Evolutionary conservation across 768 basidiomycete species (phyloP).

Genomic region (Scleroderma bovista): DNA sequence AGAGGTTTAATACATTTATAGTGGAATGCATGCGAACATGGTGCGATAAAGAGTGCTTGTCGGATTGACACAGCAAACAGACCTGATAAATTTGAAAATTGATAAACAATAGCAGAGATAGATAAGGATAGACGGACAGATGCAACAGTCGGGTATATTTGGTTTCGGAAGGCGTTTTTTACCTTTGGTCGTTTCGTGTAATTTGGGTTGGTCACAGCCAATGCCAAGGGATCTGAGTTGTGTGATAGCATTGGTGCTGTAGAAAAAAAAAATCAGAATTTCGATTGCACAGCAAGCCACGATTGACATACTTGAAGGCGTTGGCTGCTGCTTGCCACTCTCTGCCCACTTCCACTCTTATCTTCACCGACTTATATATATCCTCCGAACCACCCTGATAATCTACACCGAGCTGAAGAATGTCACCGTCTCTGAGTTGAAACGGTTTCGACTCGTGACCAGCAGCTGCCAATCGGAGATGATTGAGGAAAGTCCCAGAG

Average conservation of each 20-base stretch:
- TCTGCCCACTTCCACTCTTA: conserved; percentile 81
- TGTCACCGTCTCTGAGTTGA: conserved; percentile 86
- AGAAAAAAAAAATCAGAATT: background rate
- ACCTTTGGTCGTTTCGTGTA: conserved; percentile 12
- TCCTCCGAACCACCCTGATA: conserved; percentile 98
- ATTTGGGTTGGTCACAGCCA: conserved; percentile 20
- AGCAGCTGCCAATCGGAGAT: conserved; percentile 81
- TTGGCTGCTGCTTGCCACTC: conserved; percentile 90
- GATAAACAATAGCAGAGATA: background rate
- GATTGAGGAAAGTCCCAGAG: conserved; percentile 94
- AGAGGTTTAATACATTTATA: conserved; percentile 96
- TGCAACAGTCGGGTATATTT: conserved; percentile 81
- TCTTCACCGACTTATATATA: conserved; percentile 96
- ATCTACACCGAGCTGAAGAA: conserved; percentile 93
- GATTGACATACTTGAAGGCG: conserved; percentile 65
- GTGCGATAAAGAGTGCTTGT: conserved; percentile 95
- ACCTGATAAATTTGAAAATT: conserved; percentile 29
- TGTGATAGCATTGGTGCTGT: conserved; percentile 68
- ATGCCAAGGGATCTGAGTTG: conserved; percentile 72
- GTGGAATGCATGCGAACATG: conserved; percentile 94
- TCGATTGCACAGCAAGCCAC: background rate
- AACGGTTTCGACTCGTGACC: conserved; percentile 74
- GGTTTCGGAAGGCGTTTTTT: conserved; percentile 30
- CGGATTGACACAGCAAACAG: conserved; percentile 87
- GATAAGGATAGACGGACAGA: conserved; percentile 47